Base-by-base conservation (phyloP, 345 rosid genomes). In the Raphanus sativus region DNA sequence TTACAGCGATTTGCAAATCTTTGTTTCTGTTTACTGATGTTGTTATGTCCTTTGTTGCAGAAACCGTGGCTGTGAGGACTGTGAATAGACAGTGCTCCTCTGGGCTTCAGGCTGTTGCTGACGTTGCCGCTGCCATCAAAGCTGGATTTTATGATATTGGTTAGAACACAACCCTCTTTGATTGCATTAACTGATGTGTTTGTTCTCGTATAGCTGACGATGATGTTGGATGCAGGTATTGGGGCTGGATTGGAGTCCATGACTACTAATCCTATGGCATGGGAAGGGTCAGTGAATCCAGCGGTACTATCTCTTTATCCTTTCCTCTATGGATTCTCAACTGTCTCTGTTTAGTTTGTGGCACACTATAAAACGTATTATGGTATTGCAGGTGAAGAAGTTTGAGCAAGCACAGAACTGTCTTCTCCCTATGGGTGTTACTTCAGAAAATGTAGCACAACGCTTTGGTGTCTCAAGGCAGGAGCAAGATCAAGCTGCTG, bases 41-140 rank as follows among this genome's bases (percentile, higher is more conserved):
- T 65, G 56, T 58, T 75, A 25, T 65, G 64, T 33, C 6, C 2
- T 24, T 64, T 70, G 11, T 62, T 63, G 32, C 86, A 96, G 99
- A 96, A 65, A 93, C 99, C 6, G 98, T 96, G 72, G 89, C 99
- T 0, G 21, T 93, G 69, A 88, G 96, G 80, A 96, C 99, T 56
- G 99, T 96, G 81, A 96, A 96, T 75, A 85, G 99, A 81, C 98
- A 91, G 75, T 96, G 99, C 66, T 93, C 98, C 0, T 96, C 99
- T 65, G 99, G 99, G 76, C 98, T 96, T 84, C 99, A 96, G 87
- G 99, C 99, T 9, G 99, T 96, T 85, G 98, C 99, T 73, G 99
- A 96, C 60, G 99, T 96, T 32, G 99, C 94, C 52, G 98, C 98
- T 36, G 97, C 98, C 69, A 96, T 96, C 16, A 93, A 88, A 87